Conservation (phyloP, 768 basidiomycete species). For the Holtermannia corniformis region DNA sequence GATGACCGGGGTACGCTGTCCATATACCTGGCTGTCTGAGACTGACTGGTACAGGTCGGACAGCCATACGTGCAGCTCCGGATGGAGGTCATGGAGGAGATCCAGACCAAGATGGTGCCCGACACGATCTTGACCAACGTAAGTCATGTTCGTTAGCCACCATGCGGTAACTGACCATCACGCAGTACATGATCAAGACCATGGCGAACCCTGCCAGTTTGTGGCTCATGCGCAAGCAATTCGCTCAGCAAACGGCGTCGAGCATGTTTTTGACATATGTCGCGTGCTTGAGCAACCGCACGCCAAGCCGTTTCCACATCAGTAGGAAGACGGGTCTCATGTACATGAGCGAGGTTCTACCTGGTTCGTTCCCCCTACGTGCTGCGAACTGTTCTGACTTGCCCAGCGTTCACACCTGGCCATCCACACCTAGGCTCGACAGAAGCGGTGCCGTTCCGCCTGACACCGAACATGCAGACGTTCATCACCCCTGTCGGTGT, state of each 20-base stretch:
- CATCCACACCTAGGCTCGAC: conserved; percentile 61
- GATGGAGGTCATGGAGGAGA: conserved; percentile 81
- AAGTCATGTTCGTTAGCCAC: conserved; percentile 30
- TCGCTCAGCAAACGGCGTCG: conserved; percentile 77
- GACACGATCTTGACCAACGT: conserved; percentile 79
- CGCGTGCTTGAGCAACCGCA: conserved; percentile 70
- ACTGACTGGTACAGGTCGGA: conserved; percentile 8
- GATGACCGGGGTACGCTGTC: conserved; percentile 15
- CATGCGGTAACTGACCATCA: background rate
- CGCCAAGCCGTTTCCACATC: conserved; percentile 74
- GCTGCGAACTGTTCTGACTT: conserved; percentile 11
- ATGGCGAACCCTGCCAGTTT: conserved; percentile 76
- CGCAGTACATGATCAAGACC: conserved; percentile 81
- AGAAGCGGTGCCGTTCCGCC: conserved; percentile 91
- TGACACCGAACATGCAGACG: conserved; percentile 90
- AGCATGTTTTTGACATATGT: conserved; percentile 87
- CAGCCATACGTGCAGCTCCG: conserved; percentile 23
- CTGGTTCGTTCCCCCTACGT: conserved; percentile 48
- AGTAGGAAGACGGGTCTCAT: conserved; percentile 83
- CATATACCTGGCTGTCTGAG: background rate
- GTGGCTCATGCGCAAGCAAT: conserved; percentile 97
- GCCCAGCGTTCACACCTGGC: conserved; percentile 37
- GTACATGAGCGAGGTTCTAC: conserved; percentile 85
- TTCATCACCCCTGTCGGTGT: conserved; percentile 81
- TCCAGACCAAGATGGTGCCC: conserved; percentile 75